A percentile compares a stretch with the other conserved stretches of the same genome.
phyloP scores from a whole-genome alignment of 2,329 filamentous ascomycete species.

The Grosmannia clavigera region DNA sequence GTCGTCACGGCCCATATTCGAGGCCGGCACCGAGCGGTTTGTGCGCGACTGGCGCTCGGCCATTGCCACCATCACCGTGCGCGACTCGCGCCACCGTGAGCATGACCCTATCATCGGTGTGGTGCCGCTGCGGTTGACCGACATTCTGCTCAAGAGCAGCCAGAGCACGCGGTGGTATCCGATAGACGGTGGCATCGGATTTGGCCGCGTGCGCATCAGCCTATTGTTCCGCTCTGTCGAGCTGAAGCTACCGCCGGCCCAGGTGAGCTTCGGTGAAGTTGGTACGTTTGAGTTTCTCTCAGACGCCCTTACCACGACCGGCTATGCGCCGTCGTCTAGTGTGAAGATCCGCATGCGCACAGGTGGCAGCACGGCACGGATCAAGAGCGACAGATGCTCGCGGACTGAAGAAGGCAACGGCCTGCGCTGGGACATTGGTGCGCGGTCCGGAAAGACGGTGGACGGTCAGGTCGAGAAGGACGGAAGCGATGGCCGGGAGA shows the following conservation, averaged over 20 bases:
- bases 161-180: constrained; percentile 89
- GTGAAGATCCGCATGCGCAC: constrained; percentile 71
- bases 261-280: constrained; percentile 80
- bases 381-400: constrained; percentile 52
- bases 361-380: constrained; percentile 64
- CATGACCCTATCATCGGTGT: constrained; percentile 92
- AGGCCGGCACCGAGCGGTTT: constrained; percentile 88
- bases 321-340: constrained; percentile 50
- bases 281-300: constrained; percentile 85
- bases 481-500: constrained; percentile 23
- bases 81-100: constrained; percentile 78
- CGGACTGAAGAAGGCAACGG: constrained; percentile 33
- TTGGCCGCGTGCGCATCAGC: constrained; percentile 78
- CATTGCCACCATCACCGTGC: constrained; percentile 77
- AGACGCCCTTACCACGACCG: constrained; percentile 51
- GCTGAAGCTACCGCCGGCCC: constrained; percentile 67
- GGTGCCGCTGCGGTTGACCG: constrained; percentile 74
- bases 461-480: constrained; percentile 24
- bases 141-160: constrained; percentile 77
- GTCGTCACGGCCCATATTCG: constrained; percentile 92
- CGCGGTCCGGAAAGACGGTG: background rate
- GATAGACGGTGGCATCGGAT: constrained; percentile 87
- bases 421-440: constrained; percentile 32
- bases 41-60: constrained; percentile 84
- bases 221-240: constrained; percentile 84